phyloP scores from a whole-genome alignment of 805 yeast genomes.

The Saccharomyces jurei region DNA sequence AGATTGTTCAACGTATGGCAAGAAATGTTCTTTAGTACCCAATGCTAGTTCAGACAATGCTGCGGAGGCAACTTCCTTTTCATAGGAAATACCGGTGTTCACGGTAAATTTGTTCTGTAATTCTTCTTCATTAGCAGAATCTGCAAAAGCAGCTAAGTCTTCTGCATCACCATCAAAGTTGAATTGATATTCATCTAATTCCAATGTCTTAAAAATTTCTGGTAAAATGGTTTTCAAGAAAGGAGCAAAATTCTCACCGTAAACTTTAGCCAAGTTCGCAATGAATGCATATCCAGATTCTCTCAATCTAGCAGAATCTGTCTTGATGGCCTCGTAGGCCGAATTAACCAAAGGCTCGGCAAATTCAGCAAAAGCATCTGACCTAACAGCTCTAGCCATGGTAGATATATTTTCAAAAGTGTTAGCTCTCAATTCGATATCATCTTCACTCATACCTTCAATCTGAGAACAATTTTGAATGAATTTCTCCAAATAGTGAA shows the following conservation, averaged over 20 bases:
- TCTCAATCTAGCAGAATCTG: conserved; percentile 77
- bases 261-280: conserved; percentile 89
- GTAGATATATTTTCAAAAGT: conserved; percentile 91
- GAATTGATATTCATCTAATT: conserved; percentile 77
- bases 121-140: conserved; percentile 51
- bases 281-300: conserved; percentile 93
- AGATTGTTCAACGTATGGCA: conserved; percentile 66
- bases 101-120: conserved; percentile 69
- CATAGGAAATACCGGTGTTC: conserved; percentile 90
- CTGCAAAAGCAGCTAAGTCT: conserved; percentile 35
- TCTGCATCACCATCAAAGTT: conserved; percentile 49
- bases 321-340: conserved; percentile 68
- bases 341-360: conserved; percentile 87
- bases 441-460: conserved; percentile 80
- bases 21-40: conserved; percentile 77
- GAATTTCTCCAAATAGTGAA: conserved; percentile 74
- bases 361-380: conserved; percentile 74
- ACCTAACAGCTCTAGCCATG: conserved; percentile 94
- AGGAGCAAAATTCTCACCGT: conserved; percentile 81
- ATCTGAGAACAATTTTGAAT: conserved; percentile 58
- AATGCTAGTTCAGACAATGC: conserved; percentile 81
- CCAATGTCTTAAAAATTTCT: conserved; percentile 70
- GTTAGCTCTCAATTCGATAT: conserved; percentile 81
- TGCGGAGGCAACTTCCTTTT: conserved; percentile 90
- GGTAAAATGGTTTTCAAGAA: conserved; percentile 80